Percentiles rank a stretch among this genome's conserved stretches.
Conservation (phyloP, 257 asterid species). For the Agastache rugosa region DNA sequence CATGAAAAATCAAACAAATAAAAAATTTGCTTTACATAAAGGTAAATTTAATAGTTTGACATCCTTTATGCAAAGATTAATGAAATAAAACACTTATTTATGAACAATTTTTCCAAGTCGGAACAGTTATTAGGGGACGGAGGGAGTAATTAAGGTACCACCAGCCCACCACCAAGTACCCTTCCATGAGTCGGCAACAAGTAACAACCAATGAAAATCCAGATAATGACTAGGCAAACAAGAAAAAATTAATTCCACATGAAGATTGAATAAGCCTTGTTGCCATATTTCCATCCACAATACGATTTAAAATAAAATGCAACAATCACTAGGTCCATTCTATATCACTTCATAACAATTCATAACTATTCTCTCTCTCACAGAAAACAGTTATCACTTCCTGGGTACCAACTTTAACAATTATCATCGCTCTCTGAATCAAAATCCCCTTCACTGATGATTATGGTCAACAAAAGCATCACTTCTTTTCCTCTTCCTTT, state of each 20-base stretch:
- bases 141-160: neutral
- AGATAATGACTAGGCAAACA: neutral
- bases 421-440: neutral
- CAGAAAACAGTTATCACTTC: constrained; percentile 6
- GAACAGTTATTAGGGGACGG: too few relatives aligned
- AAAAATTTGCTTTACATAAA: too few relatives aligned
- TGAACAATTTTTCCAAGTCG: too few relatives aligned
- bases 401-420: constrained; percentile 3
- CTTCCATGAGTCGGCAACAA: neutral
- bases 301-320: constrained; percentile 24
- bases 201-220: neutral
- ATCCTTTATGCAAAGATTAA: too few relatives aligned
- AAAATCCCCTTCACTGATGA: constrained; percentile 33
- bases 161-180: neutral
- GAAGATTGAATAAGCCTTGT: neutral
- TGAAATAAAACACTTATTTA: too few relatives aligned
- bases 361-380: constrained; percentile 10
- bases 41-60: too few relatives aligned
- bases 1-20: too few relatives aligned
- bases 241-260: neutral
- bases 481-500: constrained; percentile 76
- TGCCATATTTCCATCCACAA: constrained; percentile 24
- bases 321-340: constrained; percentile 24
- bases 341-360: constrained; percentile 16
- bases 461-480: constrained; percentile 25